phyloP scores from a whole-genome alignment of 164 flowering plant species.

The Magnolia officinalis region DNA sequence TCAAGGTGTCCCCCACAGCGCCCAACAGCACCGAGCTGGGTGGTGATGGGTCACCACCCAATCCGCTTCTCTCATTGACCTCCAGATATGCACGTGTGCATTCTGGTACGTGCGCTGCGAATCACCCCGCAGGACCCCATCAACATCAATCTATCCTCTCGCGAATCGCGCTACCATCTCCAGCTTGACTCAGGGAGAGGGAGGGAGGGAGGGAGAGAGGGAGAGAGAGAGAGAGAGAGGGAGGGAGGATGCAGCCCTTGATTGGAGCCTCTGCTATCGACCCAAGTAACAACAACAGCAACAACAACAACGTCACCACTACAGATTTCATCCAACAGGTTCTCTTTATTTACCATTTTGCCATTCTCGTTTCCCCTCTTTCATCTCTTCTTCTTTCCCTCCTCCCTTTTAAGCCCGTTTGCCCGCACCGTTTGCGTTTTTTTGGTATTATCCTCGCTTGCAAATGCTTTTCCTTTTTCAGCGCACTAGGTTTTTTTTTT shows the following conservation, averaged over 20 bases:
- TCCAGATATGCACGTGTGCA: background rate
- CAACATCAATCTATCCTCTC: background rate
- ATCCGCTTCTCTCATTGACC: background rate
- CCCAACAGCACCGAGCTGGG: background rate
- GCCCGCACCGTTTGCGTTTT: background rate
- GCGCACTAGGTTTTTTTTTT: no score
- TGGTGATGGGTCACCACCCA: background rate
- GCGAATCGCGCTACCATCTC: background rate
- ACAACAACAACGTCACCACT: background rate
- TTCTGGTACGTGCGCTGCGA: background rate
- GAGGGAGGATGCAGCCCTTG: background rate
- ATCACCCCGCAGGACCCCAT: background rate
- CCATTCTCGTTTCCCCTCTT: background rate
- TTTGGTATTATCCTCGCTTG: background rate
- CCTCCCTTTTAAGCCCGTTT: background rate
- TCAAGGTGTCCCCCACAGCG: background rate
- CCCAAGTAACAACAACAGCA: background rate
- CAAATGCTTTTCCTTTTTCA: background rate
- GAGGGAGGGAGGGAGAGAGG: background rate
- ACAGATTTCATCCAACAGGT: background rate
- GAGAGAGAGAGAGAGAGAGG: background rate
- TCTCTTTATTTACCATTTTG: no score
- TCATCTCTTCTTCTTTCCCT: background rate
- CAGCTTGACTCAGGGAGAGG: background rate
- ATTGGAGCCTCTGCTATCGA: background rate